A percentile compares a stretch with the other conserved stretches of the same genome.
Conservation (phyloP, 495 filamentous ascomycete genomes). For the Aspergillus incahuasiensis region DNA sequence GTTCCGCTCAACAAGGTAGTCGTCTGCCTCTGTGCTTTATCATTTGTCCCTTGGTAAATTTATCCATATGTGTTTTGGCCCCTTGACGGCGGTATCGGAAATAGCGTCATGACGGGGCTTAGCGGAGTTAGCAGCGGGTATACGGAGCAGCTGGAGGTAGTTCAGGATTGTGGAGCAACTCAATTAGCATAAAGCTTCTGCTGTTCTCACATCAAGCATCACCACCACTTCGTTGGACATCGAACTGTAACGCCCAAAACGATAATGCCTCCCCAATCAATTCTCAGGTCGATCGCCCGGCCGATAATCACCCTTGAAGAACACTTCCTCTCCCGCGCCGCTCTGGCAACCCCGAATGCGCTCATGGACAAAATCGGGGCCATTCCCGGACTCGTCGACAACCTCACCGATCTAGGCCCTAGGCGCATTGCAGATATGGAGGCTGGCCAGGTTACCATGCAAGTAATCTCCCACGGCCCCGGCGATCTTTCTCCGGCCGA, state of each 20-base stretch:
- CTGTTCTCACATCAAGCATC: neutral
- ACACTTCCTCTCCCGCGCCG: slow-evolving; percentile 46
- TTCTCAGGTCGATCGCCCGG: neutral
- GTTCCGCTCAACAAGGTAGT: no score
- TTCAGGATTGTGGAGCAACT: no score
- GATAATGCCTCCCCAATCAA: neutral
- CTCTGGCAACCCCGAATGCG: slow-evolving; percentile 10
- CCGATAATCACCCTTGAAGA: slow-evolving; percentile 54
- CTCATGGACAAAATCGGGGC: slow-evolving; percentile 6
- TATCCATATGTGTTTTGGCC: no score
- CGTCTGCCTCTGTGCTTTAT: no score
- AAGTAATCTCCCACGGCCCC: slow-evolving; percentile 53
- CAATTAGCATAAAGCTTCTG: neutral
- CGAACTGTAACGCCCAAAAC: neutral
- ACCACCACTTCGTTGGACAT: neutral
- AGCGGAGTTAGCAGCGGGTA: neutral
- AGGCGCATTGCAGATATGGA: slow-evolving; percentile 50
- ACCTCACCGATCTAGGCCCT: slow-evolving; percentile 36
- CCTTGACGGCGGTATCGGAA: neutral
- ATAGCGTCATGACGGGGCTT: neutral
- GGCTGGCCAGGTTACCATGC: slow-evolving; percentile 44
- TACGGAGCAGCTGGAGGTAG: no score
- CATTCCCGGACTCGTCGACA: slow-evolving; percentile 18
- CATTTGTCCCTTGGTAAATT: no score
- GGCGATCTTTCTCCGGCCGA: slow-evolving; percentile 22